A percentile compares a stretch with the other conserved stretches of the same genome.
These are phyloP conservation scores for Willaertia magna DNA, from an alignment of 208 protist genomes.

Conservation along the genomic window DNA sequence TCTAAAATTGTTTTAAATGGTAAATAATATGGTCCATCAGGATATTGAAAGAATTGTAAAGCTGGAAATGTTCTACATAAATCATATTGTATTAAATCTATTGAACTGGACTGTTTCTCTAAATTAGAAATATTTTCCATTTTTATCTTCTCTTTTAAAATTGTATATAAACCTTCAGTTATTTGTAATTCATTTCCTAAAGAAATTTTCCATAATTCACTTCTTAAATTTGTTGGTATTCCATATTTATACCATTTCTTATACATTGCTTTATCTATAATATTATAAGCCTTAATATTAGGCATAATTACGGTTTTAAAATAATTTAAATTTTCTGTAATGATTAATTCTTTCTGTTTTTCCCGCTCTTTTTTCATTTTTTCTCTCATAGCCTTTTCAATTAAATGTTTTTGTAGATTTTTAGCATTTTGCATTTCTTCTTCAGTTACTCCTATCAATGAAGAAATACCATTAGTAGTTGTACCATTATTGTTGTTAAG, in stretches of 20 bases:
- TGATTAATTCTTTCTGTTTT: not conserved
- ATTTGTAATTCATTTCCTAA: not conserved
- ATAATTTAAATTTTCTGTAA: not conserved
- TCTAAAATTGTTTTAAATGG: not conserved
- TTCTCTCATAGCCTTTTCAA: not conserved
- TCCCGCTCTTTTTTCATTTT: not conserved
- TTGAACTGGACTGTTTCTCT: not conserved
- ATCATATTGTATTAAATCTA: not conserved
- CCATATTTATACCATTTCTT: not conserved
- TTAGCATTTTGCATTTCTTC: not conserved
- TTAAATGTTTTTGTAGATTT: not conserved
- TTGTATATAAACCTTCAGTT: not conserved
- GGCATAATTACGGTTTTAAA: not conserved
- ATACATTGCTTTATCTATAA: not conserved
- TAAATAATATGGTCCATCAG: not conserved
- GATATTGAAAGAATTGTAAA: constrained; percentile 5
- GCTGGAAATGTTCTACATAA: not conserved
- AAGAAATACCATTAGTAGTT: no score
- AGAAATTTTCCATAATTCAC: not conserved
- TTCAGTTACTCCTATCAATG: not conserved
- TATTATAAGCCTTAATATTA: not conserved
- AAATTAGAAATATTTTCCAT: not conserved
- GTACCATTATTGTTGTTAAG: not conserved
- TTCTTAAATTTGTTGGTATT: not conserved
- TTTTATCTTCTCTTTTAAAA: not conserved